Base-by-base conservation (phyloP, 192 early-diverging fungal genomes). In the Podila horticola region DNA sequence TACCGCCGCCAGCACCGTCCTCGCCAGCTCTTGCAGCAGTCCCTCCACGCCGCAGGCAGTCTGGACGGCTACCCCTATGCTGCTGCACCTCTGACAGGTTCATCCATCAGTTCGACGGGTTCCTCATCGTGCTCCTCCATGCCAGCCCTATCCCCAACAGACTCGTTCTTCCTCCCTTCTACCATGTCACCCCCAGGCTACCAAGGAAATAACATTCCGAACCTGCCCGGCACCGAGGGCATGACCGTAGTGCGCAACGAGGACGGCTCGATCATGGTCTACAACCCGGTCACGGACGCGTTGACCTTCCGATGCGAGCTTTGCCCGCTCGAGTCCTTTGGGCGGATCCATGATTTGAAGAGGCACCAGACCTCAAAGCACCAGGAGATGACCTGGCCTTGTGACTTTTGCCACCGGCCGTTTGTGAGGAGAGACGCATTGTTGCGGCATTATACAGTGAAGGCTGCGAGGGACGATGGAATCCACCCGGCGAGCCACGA, bases 311-410 rank as follows among this genome's bases (percentile, higher is more conserved):
- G 71, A 33, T 81, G 77, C 15, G 77, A 72, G 30, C 67, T 72
- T 17, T 81, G 77, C 22, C 77, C 77, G 8, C 38, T 36, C 11
- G 77, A 81, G 31, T 73, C 77, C 1, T 81, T 81, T 66, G 77
- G 77, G 0, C 59, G 77, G 49, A 81, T 81, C 28, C 77, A 81
- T 49, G 77, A 81, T 48, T 31, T 81, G 57, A 81, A 81, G 36
- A 24, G 77, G 19, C 77, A 81, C 58, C 77, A 81, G 60, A 62
- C 71, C 29, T 81, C 77, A 4, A 81, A 81, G 57, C 77, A 81
- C 29, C 70, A 81, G 34, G 77, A 81, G 33, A 81, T 81, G 77
- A 81, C 77, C 26, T 81, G 77, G 77, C 77, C 77, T 3, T 81
- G 77, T 24, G 77, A 81, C 26, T 81, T 69, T 36, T 81, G 77